Base-by-base conservation (phyloP, 352 stramenopile species). In the Globisporangium solare region DNA sequence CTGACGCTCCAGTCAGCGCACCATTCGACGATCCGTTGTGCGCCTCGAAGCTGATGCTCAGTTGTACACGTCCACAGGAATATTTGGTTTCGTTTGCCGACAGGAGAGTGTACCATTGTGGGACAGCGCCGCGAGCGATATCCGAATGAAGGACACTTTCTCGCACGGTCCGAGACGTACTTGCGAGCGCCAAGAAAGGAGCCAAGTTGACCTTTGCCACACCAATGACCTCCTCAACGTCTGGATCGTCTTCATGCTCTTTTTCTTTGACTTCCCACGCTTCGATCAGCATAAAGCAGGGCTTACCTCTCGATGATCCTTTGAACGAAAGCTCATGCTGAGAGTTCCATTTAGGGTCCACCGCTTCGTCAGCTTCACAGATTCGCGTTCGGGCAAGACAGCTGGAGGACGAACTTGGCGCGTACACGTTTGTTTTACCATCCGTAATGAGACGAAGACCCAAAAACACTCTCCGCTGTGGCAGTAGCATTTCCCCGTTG, bases 381-480 rank as follows among this genome's bases (percentile, higher is more conserved):
- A 68, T 64, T 6, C 73, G 63, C n/a, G 85, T 94, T 46, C 79
- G 77, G 10, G 80, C 71, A 15, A 94, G 61, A 52, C 85, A 94
- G 56, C 71, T 89, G 11, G 62, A 50, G 1, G 85, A 93, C n/a
- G 83, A 88, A 11, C 74, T 85, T 14, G 85, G 85, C 1, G 85
- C 83, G 56, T 94, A 94, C 51, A 94, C 83, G 54, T 94, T 94
- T 2, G 83, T 94, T 68, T 94, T 94, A 50, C 85, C 85, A 51
- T 93, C 83, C 14, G 77, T 89, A 42, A 93, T 63, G 45, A 93
- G 62, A 7, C 83, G 79, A 17, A 93, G 56, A 15, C 79, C 83
- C 46, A 93, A 57, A 47, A 92, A 93, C n/a, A 92, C 57, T 32
- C 58, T 63, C 20, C 61, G 58, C 14, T 57, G 56, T 47, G 71